Base-by-base conservation (phyloP, 108 stramenopile genomes). In the Discostella stelligeroides region DNA sequence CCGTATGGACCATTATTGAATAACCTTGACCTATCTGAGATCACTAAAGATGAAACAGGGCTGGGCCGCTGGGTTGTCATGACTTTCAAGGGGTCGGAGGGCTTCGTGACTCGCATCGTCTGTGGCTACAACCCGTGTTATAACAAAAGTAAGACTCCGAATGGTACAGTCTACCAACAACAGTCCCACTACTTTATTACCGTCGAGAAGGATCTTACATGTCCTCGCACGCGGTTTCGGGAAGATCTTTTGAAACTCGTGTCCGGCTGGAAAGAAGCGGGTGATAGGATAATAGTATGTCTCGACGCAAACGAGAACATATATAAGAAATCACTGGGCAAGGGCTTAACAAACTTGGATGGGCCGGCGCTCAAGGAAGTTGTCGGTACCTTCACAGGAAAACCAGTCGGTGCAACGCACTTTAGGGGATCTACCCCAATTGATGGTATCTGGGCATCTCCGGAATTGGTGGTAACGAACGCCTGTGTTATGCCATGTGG, bases 271-370 rank as follows among this genome's bases (percentile, higher is more conserved):
- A 49, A 15, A 49, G 48, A 15, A n/a, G 48, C 40, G 1, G 63
- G 48, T 13, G 47, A 64, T 3, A 27, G 48, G 21, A 64, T 64
- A n/a, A n/a, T n/a, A n/a, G n/a, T n/a, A n/a, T n/a, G n/a, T n/a
- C n/a, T n/a, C n/a, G n/a, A n/a, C n/a, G 28, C 47, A 8, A 64
- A 64, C 5, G 63, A 64, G 48, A n/a, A 49, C n/a, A 37, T 64
- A 1, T 49, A 64, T 34, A 1, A 7, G 48, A 49, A 49, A n/a
- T 15, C 48, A 15, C 5, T 49, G 5, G 48, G 48, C 5, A 48
- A 48, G 29, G 3, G 0, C 1, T 14, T 64, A 12, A 30, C 30
- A 1, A 25, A 50, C 2, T 15, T 24, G 7, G 21, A 25, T 4
- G 47, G 47, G 2, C 63, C 29, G 17, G 47, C 24, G 7, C 23